These are phyloP conservation scores for Planoprotostelium fungivorum DNA, from an alignment of 78 protist species.

Conservation along the genomic window DNA sequence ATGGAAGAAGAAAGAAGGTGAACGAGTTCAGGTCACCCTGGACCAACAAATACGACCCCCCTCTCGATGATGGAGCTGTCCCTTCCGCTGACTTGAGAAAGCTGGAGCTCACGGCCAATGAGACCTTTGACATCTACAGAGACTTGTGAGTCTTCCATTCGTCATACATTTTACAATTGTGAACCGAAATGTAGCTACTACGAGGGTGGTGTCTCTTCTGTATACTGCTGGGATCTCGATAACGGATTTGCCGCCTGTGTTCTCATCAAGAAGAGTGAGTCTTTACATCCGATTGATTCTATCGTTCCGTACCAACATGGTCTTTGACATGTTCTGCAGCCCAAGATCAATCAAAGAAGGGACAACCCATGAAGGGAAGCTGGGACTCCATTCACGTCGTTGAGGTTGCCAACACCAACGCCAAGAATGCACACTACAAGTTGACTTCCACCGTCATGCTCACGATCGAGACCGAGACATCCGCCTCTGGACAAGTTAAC, in stretches of 20 bases:
- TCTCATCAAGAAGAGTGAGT: constrained; percentile 79
- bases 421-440: constrained; percentile 67
- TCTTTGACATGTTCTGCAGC: constrained; percentile 20
- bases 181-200: constrained; percentile 48
- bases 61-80: constrained; percentile 72
- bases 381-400: constrained; percentile 97
- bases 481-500: constrained; percentile 59
- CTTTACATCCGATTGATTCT: constrained; percentile 5
- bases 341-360: constrained; percentile 69
- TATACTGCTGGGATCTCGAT: constrained; percentile 92
- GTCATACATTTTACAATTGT: neutral
- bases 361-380: constrained; percentile 77
- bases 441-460: constrained; percentile 94
- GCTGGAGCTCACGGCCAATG: constrained; percentile 84
- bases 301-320: neutral
- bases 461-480: constrained; percentile 64
- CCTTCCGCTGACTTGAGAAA: constrained; percentile 84
- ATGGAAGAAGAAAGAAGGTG: neutral
- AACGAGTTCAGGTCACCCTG: constrained; percentile 88
- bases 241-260: constrained; percentile 85
- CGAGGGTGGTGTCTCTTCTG: constrained; percentile 90
- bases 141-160: constrained; percentile 25
- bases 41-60: constrained; percentile 94
- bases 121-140: constrained; percentile 85
- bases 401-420: constrained; percentile 68